A percentile compares a stretch with the other conserved stretches of the same genome.
Conservation (phyloP, 768 basidiomycete species). For the Boletus vermiculosoides region DNA sequence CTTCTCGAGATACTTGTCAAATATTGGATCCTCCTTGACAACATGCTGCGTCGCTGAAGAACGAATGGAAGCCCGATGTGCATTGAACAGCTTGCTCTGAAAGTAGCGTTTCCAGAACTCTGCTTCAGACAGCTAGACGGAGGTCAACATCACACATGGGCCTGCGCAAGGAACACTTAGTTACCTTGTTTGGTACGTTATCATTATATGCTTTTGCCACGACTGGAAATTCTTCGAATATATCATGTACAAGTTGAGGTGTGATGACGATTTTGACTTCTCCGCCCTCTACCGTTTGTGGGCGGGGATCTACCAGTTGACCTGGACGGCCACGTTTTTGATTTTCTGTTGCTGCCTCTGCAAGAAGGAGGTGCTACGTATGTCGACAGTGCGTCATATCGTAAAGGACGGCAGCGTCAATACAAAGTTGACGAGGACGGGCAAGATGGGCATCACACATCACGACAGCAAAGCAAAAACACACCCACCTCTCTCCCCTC, state of each 20-base stretch:
- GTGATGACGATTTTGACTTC: slow-evolving; percentile 90
- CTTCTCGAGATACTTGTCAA: slow-evolving; percentile 94
- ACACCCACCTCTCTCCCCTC: slow-evolving; percentile 81
- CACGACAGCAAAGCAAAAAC: slow-evolving; percentile 4
- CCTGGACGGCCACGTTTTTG: slow-evolving; percentile 83
- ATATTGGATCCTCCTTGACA: slow-evolving; percentile 88
- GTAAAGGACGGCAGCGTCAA: background rate
- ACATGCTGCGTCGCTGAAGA: slow-evolving; percentile 81
- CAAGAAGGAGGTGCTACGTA: slow-evolving; percentile 67
- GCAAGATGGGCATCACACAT: background rate
- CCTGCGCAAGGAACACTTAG: background rate
- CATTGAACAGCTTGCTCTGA: slow-evolving; percentile 92
- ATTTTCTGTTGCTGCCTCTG: slow-evolving; percentile 69
- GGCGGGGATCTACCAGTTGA: slow-evolving; percentile 84
- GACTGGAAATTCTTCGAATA: slow-evolving; percentile 97
- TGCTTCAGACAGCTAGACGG: slow-evolving; percentile 72
- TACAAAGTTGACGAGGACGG: background rate
- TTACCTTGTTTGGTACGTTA: slow-evolving; percentile 85
- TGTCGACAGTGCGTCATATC: background rate
- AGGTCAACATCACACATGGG: slow-evolving; percentile 1
- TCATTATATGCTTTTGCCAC: slow-evolving; percentile 90
- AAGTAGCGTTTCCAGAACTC: slow-evolving; percentile 98
- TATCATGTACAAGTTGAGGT: slow-evolving; percentile 88
- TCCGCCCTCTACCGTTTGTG: slow-evolving; percentile 78
- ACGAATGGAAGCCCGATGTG: slow-evolving; percentile 89